Percentiles rank a stretch among this genome's conserved stretches.
These are phyloP conservation scores for Aspergillus mulundensis DNA, from an alignment of 495 filamentous ascomycete species.

Conservation along the genomic window DNA sequence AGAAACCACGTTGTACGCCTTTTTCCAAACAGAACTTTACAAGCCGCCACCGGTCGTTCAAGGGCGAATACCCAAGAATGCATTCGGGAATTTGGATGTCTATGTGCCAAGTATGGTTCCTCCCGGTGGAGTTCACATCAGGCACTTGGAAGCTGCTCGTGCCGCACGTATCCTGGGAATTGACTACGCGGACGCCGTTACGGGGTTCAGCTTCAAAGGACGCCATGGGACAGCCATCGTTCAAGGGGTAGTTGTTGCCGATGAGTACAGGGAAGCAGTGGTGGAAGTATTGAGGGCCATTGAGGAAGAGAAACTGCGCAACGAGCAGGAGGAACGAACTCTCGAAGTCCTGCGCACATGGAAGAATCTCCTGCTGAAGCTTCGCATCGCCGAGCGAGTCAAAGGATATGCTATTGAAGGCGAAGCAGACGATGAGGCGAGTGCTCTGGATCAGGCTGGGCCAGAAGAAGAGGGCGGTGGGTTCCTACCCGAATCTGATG, in stretches of 20 bases:
- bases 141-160: constrained; percentile 58
- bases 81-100: constrained; percentile 83
- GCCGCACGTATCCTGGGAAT: constrained; percentile 76
- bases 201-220: constrained; percentile 81
- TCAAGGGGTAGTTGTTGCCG: constrained; percentile 70
- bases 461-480: constrained; percentile 38
- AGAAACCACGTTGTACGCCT: constrained; percentile 59
- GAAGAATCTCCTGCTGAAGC: constrained; percentile 67
- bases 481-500: constrained; percentile 47
- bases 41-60: constrained; percentile 67
- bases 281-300: constrained; percentile 62
- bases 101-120: constrained; percentile 94
- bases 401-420: constrained; percentile 57
- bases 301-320: constrained; percentile 54
- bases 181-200: constrained; percentile 86
- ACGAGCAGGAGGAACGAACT: constrained; percentile 52
- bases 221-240: constrained; percentile 76
- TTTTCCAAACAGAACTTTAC: constrained; percentile 74
- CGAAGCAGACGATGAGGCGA: constrained; percentile 28
- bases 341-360: constrained; percentile 63
- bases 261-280: constrained; percentile 66
- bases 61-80: constrained; percentile 78
- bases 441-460: constrained; percentile 14
- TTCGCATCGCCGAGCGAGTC: constrained; percentile 77
- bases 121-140: constrained; percentile 69